Evolutionary conservation across 179 eudicot species (phyloP), one percentile per base, ranked within the genome.

Genomic region (Beta corolliflora): DNA sequence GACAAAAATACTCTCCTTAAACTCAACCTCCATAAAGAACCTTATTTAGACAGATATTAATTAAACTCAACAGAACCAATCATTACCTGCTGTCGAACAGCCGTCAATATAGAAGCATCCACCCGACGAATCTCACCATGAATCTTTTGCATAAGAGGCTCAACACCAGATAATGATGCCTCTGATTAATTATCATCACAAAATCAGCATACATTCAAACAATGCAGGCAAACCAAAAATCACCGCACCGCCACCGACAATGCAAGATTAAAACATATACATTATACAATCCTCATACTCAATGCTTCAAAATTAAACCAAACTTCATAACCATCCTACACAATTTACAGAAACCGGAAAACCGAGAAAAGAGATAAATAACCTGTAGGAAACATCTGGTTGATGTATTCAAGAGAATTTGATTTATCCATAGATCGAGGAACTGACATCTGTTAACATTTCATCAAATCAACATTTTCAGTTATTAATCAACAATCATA

Each of bases 381-480:
- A 94, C 99, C 99, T 85, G 99, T 91, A 54, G 99, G 99, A 61
- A 95, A 95, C 97, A 92, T 95, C 90, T 94, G 97, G 78, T 96
- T 96, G 83, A 96, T 94, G 90, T 96, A 96, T 79, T 96, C 98
- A 85, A 96, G 75, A 73, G 98, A 92, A 88, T 91, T 91, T 25
- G 94, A 92, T 82, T 94, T 96, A 56, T 96, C 97, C 91, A 91
- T 89, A 69, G 89, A 80, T 79, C 81, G 79, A 69, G 82, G 84
- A 64, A 84, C 77, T 9, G 86, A 83, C 90, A 81, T 85, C 86
- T 84, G 46, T 69, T 36, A 50, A 73, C 75, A 76, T 23, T 58
- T 13, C 80, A 67, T 31, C 77, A 81, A 36, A 73, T 64, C 71
- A 77, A 70, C 3, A 71, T 23, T 29, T 56, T 23, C 1, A 5